Base-by-base conservation (phyloP, 306 rosid species). In the Corylus avellana region DNA sequence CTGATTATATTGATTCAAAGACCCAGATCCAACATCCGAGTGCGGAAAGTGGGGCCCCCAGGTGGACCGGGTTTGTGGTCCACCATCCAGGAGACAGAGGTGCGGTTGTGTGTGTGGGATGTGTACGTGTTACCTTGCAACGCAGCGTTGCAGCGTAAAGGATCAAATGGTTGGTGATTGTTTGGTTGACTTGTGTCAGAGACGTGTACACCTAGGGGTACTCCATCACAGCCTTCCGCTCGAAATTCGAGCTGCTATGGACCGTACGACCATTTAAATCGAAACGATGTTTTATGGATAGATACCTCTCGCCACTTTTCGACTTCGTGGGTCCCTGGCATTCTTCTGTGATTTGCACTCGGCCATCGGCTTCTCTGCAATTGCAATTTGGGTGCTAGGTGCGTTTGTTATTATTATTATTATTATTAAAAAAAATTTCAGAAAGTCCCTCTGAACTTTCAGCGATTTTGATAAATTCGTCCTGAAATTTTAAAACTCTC, bases 41-140 rank as follows among this genome's bases (percentile, higher is more conserved):
- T 80, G 84, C 76, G 72, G 74, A 29, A 63, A 32, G 55, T 12
- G 57, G 84, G 87, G 11, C 84, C 82, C 47, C 9, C 17, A 35
- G 29, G 8, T 2, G 27, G 32, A 48, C 25, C 16, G 0, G 9
- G 44, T 58, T 22, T 4, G 64, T 14, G 35, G 64, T 8, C n/a
- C 58, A 53, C 63, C 63, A 20, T 57, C 29, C 63, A 57, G 63
- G 63, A 10, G 46, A 63, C 17, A 35, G 42, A 32, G 71, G 10
- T 66, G 17, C 27, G 64, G 10, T 35, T 48, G 46, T n/a, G 47
- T 81, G 56, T 27, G 53, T 63, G 57, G 73, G 29, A 57, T 72
- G 77, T 49, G 25, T 54, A 42, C 46, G 63, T 70, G 74, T 7
- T 82, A 20, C 78, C 44, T n/a, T 61, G 37, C 44, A 11, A 16